Conservation (phyloP, 768 basidiomycete species). For the Russula compacta region DNA sequence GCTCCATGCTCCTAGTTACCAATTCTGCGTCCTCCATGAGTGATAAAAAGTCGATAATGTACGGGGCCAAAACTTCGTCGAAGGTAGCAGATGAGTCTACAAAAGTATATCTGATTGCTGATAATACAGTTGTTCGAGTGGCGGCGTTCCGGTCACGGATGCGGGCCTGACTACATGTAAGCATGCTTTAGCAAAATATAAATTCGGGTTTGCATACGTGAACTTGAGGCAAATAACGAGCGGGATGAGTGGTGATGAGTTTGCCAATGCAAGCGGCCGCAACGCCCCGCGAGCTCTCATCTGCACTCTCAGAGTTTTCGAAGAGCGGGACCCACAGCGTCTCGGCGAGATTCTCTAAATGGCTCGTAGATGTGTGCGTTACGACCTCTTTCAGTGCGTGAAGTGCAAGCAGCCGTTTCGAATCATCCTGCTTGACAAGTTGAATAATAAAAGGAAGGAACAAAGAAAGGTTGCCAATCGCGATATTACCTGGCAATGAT, state of each 20-base stretch:
- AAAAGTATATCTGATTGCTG: conserved; percentile 86
- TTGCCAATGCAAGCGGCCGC: conserved; percentile 96
- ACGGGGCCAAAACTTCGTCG: conserved; percentile 81
- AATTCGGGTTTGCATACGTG: conserved; percentile 46
- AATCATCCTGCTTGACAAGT: conserved; percentile 61
- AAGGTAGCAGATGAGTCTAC: conserved; percentile 79
- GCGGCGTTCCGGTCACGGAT: conserved; percentile 60
- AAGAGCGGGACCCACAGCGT: conserved; percentile 88
- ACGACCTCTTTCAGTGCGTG: conserved; percentile 96
- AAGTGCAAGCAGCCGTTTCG: conserved; percentile 75
- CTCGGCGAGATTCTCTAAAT: conserved; percentile 82
- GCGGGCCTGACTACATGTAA: conserved; percentile 40
- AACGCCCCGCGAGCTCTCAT: conserved; percentile 89
- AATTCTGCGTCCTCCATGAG: conserved; percentile 84
- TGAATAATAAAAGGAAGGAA: conserved; percentile 83
- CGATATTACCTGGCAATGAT: conserved; percentile 66
- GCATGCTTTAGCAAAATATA: not conserved
- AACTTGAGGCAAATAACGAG: conserved; percentile 84
- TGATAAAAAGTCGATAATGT: conserved; percentile 86
- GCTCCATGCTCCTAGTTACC: conserved; percentile 36
- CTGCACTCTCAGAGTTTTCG: conserved; percentile 79
- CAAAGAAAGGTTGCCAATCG: conserved; percentile 82
- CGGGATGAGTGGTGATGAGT: conserved; percentile 84
- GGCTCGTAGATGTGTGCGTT: conserved; percentile 77
- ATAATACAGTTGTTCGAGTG: conserved; percentile 80